Evolutionary conservation across 2,329 filamentous ascomycete genomes (phyloP).

Genomic region (Xylariales sp.): DNA sequence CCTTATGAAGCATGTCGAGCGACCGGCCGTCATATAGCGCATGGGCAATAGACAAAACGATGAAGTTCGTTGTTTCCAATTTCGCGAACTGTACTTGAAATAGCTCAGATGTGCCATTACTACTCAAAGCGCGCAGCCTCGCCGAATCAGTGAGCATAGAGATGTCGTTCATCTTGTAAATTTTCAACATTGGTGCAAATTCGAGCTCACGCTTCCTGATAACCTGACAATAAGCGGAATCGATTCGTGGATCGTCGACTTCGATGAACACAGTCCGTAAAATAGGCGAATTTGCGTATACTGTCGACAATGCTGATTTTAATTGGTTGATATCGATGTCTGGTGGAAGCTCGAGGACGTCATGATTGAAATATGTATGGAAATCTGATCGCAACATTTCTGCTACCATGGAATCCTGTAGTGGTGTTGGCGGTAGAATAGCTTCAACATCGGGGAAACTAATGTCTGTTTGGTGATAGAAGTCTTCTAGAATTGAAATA

Average conservation of each 20-base stretch:
- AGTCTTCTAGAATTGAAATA: constrained; percentile 52
- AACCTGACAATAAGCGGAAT: constrained; percentile 63
- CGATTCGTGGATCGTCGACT: constrained; percentile 69
- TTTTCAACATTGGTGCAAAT: constrained; percentile 39
- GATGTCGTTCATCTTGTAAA: constrained; percentile 52
- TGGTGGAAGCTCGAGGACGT: constrained; percentile 72
- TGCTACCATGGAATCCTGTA: constrained; percentile 88
- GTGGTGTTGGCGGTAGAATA: constrained; percentile 79
- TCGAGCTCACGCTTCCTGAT: constrained; percentile 49
- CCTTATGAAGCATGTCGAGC: constrained; percentile 76
- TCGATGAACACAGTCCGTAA: constrained; percentile 79
- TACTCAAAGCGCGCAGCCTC: constrained; percentile 51
- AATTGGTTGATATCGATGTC: constrained; percentile 68
- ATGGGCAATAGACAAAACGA: constrained; percentile 81
- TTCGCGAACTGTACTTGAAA: constrained; percentile 62
- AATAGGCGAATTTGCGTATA: constrained; percentile 73
- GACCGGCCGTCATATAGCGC: constrained; percentile 93
- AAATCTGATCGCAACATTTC: constrained; percentile 83
- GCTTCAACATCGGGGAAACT: constrained; percentile 61
- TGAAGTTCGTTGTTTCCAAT: constrained; percentile 52
- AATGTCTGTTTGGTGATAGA: constrained; percentile 52
- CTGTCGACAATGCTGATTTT: constrained; percentile 68
- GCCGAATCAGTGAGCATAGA: constrained; percentile 53
- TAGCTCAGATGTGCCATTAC: constrained; percentile 54
- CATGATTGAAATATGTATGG: constrained; percentile 85